Percentiles rank a stretch among this genome's conserved stretches.
These are phyloP conservation scores for Asterochloris erici DNA, from an alignment of 139 green algal species.

Conservation along the genomic window DNA sequence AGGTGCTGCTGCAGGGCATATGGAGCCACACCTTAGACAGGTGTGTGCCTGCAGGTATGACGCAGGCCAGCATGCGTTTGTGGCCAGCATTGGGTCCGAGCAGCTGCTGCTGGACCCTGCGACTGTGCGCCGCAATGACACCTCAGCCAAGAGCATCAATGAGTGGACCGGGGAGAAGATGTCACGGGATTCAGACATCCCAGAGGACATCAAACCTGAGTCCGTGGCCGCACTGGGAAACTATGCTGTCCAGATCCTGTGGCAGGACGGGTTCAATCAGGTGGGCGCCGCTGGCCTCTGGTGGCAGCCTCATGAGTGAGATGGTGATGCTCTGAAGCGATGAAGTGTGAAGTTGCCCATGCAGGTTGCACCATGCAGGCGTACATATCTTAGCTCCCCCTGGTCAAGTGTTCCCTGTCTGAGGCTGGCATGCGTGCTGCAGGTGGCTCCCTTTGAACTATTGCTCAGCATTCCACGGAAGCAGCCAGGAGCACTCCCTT, in stretches of 20 bases:
- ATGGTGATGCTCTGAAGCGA: neutral
- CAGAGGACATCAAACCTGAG: constrained; percentile 68
- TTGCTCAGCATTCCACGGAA: too few relatives aligned
- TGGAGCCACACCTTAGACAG: too few relatives aligned
- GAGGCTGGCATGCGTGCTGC: neutral
- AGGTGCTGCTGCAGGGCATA: too few relatives aligned
- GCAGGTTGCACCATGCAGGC: neutral
- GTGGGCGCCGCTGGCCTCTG: neutral
- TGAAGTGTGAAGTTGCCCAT: neutral
- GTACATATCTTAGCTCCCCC: neutral
- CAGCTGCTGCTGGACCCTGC: constrained; percentile 78
- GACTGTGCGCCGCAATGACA: constrained; percentile 84
- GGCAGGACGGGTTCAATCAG: constrained; percentile 84
- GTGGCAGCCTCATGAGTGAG: neutral
- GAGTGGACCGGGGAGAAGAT: constrained; percentile 87
- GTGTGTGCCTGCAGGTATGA: constrained; percentile 19
- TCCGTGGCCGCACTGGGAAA: constrained; percentile 85
- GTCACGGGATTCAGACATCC: constrained; percentile 11
- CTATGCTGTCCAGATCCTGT: constrained; percentile 89
- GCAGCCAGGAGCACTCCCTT: too few relatives aligned
- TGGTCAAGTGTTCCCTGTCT: neutral
- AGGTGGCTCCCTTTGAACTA: too few relatives aligned
- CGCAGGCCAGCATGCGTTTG: constrained; percentile 39
- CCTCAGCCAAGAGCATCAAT: constrained; percentile 71
- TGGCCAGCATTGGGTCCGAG: constrained; percentile 38